phyloP scores from a whole-genome alignment of 2,329 filamentous ascomycete genomes.

The Botrytis porri region DNA sequence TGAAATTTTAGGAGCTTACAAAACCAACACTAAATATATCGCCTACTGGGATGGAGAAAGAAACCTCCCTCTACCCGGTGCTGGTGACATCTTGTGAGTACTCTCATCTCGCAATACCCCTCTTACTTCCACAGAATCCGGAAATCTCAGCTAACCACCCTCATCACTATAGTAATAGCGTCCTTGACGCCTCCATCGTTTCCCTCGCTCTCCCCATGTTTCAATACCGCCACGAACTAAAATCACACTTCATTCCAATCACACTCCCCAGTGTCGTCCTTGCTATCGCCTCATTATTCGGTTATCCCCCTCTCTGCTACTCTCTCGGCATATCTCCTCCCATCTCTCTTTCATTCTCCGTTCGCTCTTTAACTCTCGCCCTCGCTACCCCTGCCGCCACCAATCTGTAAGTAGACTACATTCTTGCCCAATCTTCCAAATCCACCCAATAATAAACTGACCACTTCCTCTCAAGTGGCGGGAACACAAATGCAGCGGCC shows the following conservation, averaged over 20 bases:
- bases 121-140: not conserved
- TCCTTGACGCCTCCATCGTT: conserved; percentile 58
- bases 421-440: not conserved
- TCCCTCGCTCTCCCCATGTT: conserved; percentile 60
- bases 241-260: conserved; percentile 51
- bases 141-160: not conserved
- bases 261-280: conserved; percentile 52
- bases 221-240: conserved; percentile 55
- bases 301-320: conserved; percentile 54
- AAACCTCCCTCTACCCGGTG: conserved; percentile 45
- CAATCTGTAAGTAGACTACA: conserved; percentile 52
- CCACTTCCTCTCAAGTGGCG: not conserved
- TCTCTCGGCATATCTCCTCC: conserved; percentile 52
- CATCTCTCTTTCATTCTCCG: conserved; percentile 54
- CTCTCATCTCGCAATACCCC: not conserved
- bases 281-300: conserved; percentile 53
- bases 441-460: not conserved
- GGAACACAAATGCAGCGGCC: conserved; percentile 47
- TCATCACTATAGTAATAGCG: conserved; percentile 37
- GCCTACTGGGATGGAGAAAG: conserved; percentile 46
- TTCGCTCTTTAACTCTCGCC: conserved; percentile 56
- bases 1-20: conserved; percentile 47
- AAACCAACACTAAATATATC: conserved; percentile 52
- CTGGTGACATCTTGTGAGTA: conserved; percentile 52
- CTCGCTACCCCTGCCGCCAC: conserved; percentile 55